A percentile compares a stretch with the other conserved stretches of the same genome.
Conservation (phyloP, 371 early-diverging fungal genomes). For the Syncephalastrum contaminatum region DNA sequence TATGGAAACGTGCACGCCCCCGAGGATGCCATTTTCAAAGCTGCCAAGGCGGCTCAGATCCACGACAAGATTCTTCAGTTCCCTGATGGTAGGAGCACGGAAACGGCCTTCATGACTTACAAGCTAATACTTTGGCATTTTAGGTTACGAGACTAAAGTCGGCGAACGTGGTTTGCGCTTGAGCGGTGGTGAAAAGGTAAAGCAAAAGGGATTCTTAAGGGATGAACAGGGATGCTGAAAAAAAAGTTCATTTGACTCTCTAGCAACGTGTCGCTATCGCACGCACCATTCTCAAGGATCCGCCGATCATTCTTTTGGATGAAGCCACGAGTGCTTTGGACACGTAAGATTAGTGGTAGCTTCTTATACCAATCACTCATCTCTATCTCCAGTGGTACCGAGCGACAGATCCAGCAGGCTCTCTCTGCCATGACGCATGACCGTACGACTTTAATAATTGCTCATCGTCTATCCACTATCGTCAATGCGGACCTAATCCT, state of each 20-base stretch:
- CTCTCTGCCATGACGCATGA: slow-evolving; percentile 65
- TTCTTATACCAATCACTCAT: neutral
- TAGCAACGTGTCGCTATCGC: slow-evolving; percentile 78
- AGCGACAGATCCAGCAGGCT: slow-evolving; percentile 77
- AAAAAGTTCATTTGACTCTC: neutral
- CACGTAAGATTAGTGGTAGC: slow-evolving; percentile 18
- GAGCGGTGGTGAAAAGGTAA: slow-evolving; percentile 93
- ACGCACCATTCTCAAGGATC: slow-evolving; percentile 82
- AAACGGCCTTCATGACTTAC: neutral
- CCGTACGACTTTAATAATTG: slow-evolving; percentile 93
- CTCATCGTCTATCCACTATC: slow-evolving; percentile 88
- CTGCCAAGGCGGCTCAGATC: slow-evolving; percentile 84
- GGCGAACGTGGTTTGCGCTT: slow-evolving; percentile 93
- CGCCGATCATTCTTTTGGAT: slow-evolving; percentile 76
- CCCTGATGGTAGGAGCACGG: slow-evolving; percentile 50
- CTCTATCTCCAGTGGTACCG: slow-evolving; percentile 49
- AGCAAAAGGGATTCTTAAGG: too few relatives aligned
- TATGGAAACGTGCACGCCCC: slow-evolving; percentile 66
- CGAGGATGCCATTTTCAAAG: slow-evolving; percentile 66
- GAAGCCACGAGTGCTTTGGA: slow-evolving; percentile 75
- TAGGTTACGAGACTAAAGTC: slow-evolving; percentile 89
- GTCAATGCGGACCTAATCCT: slow-evolving; percentile 79
- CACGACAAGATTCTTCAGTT: slow-evolving; percentile 69
- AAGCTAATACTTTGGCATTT: neutral
- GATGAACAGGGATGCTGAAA: neutral